Base-by-base conservation (phyloP, 306 rosid genomes). In the Datisca glomerata region DNA sequence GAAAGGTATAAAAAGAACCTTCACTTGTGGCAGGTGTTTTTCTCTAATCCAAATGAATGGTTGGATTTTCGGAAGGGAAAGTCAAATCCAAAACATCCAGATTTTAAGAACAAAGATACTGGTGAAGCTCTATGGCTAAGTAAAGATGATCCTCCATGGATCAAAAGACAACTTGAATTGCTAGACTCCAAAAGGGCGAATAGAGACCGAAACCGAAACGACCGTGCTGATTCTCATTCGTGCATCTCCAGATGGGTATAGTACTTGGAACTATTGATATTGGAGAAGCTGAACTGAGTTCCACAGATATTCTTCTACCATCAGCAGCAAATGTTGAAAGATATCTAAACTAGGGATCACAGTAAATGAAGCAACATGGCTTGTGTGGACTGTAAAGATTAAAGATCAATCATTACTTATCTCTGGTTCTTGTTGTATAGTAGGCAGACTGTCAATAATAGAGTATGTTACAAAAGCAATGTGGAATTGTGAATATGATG, bases 11-110 rank as follows among this genome's bases (percentile, higher is more conserved):
- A 39, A 52, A 59, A 72, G 23, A 68, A 60, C 55, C 71, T 77
- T 49, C 53, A 74, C 65, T 65, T 80, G 57, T 79, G 95, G 97
- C 97, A 83, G 61, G 68, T 83, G 64, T 80, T 74, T 52, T 77
- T 80, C 47, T 12, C 59, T 60, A 70, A 54, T 56, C 95, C 97
- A 18, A 11, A 50, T 63, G 97, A 80, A 50, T 83, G 97, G 97
- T 65, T 86, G 91, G 95, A 80, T 78, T 25, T 41, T 28, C 70
- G 95, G 70, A 72, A 76, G 40, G 8, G 6, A 47, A 87, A 83
- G 63, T 2, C 5, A 47, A 76, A 76, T 1, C 4, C 1, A 28
- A 28, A 28, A 8, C 7, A 28, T 8, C 4, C 33, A 28, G 7
- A 28, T 28, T 2, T 28, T 28, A 28, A 28, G 33, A 28, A 28